phyloP scores from a whole-genome alignment of 1,139 yeast genomes.

The Geotrichum australiense region DNA sequence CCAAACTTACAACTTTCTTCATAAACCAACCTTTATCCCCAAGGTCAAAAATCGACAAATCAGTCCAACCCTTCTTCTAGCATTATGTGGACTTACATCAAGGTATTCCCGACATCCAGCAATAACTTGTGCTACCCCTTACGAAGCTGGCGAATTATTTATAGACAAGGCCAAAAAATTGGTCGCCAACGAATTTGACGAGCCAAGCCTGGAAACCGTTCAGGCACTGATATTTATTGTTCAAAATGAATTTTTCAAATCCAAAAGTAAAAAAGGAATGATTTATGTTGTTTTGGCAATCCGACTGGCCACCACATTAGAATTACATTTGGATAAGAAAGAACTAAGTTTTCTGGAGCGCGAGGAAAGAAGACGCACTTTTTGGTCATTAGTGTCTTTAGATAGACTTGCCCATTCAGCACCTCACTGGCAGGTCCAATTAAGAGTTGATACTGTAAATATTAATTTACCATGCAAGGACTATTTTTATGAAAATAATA shows the following conservation, averaged over 20 bases:
- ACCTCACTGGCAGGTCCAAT: constrained; percentile 30
- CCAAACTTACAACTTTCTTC: constrained; percentile 36
- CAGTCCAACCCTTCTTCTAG: constrained; percentile 30
- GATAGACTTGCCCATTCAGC: constrained; percentile 36
- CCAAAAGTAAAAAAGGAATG: constrained; percentile 34
- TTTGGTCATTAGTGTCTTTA: constrained; percentile 35
- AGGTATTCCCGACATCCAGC: constrained; percentile 35
- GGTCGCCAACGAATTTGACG: constrained; percentile 31
- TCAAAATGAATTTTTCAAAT: constrained; percentile 34
- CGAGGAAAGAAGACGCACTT: constrained; percentile 34
- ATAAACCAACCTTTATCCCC: constrained; percentile 33
- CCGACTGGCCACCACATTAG: constrained; percentile 34
- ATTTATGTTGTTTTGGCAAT: constrained; percentile 34
- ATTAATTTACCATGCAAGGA: constrained; percentile 34
- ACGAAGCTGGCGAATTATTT: constrained; percentile 33
- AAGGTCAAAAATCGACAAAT: constrained; percentile 29
- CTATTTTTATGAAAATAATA: constrained; percentile 27
- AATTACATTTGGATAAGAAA: constrained; percentile 29
- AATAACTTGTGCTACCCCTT: constrained; percentile 24
- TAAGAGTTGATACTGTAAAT: constrained; percentile 25
- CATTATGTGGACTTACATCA: constrained; percentile 35
- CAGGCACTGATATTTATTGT: constrained; percentile 34
- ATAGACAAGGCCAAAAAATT: constrained; percentile 29
- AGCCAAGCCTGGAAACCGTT: constrained; percentile 33
- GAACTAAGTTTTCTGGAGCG: constrained; percentile 32